Evolutionary conservation across 2,329 filamentous ascomycete genomes (phyloP).

Genomic region (Alternaria ethzedia): DNA sequence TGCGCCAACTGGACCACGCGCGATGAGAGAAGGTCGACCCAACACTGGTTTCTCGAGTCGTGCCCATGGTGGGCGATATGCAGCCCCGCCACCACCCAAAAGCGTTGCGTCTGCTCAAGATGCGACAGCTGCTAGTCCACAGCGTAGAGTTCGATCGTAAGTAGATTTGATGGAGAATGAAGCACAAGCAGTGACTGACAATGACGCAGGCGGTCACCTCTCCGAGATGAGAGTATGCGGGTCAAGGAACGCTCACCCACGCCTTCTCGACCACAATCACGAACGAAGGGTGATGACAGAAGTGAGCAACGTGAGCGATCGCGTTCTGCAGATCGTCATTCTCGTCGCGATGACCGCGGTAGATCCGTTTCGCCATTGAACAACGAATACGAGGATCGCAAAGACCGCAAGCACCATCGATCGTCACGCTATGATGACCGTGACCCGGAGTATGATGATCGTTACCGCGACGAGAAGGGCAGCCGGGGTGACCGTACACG

Average conservation of each 20-base stretch:
- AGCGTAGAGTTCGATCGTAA: slow-evolving; percentile 40
- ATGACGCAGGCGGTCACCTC: slow-evolving; percentile 37
- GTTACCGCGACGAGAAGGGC: slow-evolving; percentile 57
- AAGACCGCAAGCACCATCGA: slow-evolving; percentile 55
- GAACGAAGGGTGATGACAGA: slow-evolving; percentile 32
- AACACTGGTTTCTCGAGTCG: slow-evolving; percentile 77
- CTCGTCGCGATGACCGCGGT: slow-evolving; percentile 56
- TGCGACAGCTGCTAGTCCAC: slow-evolving; percentile 29
- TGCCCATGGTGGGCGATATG: slow-evolving; percentile 48
- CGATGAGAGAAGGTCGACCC: slow-evolving; percentile 87
- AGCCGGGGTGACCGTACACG: slow-evolving; percentile 62
- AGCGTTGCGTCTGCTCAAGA: slow-evolving; percentile 30
- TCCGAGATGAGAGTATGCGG: slow-evolving; percentile 42
- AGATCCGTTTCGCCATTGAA: slow-evolving; percentile 58
- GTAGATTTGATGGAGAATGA: slow-evolving; percentile 9
- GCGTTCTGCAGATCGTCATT: slow-evolving; percentile 51
- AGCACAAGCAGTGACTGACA: slow-evolving; percentile 7
- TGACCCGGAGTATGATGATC: slow-evolving; percentile 47
- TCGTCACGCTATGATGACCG: slow-evolving; percentile 53
- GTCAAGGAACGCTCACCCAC: slow-evolving; percentile 49
- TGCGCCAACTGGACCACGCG: slow-evolving; percentile 91
- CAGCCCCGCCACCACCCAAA: slow-evolving; percentile 23
- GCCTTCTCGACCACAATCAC: slow-evolving; percentile 50
- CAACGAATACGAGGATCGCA: slow-evolving; percentile 43
- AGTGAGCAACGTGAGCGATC: slow-evolving; percentile 28